Conservation (phyloP, 164 flowering plant genomes). For the Warburgia ugandensis region DNA sequence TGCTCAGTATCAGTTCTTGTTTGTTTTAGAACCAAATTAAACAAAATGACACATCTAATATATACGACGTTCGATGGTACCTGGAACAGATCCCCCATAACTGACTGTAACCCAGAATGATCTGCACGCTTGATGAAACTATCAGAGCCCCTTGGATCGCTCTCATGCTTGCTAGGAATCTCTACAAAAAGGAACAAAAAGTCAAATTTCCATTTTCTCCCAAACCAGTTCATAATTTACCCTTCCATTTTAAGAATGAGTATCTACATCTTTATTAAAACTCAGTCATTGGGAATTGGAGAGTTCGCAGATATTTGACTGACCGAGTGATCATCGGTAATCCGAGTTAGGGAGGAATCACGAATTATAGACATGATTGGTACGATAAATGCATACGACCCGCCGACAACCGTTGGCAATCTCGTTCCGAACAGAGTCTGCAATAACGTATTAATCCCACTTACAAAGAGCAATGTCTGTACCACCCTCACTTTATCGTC, state of each 20-base stretch:
- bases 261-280: no score
- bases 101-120: slow-evolving; percentile 89
- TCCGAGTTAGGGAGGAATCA: slow-evolving; percentile 51
- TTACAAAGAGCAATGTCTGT: slow-evolving; percentile 82
- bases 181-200: no score
- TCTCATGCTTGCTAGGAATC: slow-evolving; percentile 81
- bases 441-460: slow-evolving; percentile 81
- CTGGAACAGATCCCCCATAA: slow-evolving; percentile 96
- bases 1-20: no score
- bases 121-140: slow-evolving; percentile 91
- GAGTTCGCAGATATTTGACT: slow-evolving; percentile 12
- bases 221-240: no score
- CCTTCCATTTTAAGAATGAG: no score
- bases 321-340: slow-evolving; percentile 58
- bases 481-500: slow-evolving; percentile 87
- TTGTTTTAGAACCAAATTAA: no score
- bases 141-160: slow-evolving; percentile 97
- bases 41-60: neutral
- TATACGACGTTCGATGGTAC: slow-evolving; percentile 22
- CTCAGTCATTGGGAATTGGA: no score
- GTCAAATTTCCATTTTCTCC: no score
- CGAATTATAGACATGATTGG: slow-evolving; percentile 89
- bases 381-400: slow-evolving; percentile 87
- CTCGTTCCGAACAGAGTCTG: slow-evolving; percentile 92
- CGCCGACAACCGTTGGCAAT: slow-evolving; percentile 88